phyloP scores from a whole-genome alignment of 345 rosid species.

The Turritis glabra region DNA sequence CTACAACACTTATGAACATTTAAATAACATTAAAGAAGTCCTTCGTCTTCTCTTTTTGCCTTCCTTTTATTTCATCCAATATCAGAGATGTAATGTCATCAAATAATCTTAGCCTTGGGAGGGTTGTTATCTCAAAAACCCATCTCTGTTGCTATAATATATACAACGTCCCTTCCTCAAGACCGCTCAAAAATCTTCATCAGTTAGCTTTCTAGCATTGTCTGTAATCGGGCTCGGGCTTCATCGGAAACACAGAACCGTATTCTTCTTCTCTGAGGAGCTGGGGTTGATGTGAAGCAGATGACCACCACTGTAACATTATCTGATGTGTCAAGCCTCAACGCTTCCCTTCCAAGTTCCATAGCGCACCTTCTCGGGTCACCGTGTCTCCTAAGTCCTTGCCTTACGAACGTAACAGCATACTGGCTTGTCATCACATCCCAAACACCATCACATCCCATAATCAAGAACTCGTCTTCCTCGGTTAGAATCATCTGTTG shows the following conservation, averaged over 20 bases:
- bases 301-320: constrained; percentile 78
- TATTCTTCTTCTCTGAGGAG: constrained; percentile 44
- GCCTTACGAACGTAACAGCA: constrained; percentile 66
- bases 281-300: constrained; percentile 57
- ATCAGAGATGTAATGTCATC: constrained; percentile 25
- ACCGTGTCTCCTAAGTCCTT: constrained; percentile 70
- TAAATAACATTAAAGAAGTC: constrained; percentile 1
- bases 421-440: constrained; percentile 77
- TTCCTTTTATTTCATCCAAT: constrained; percentile 18
- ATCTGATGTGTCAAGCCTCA: constrained; percentile 53
- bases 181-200: not conserved
- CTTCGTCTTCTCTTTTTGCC: constrained; percentile 4
- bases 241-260: constrained; percentile 73
- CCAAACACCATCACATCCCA: constrained; percentile 88
- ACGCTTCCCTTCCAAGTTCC: constrained; percentile 75
- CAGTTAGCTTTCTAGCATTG: constrained; percentile 28
- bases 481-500: constrained; percentile 52
- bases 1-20: constrained; percentile 30
- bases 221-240: constrained; percentile 36
- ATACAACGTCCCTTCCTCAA: constrained; percentile 26
- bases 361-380: constrained; percentile 67
- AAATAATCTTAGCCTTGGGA: constrained; percentile 11
- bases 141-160: constrained; percentile 22
- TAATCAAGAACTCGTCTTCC: constrained; percentile 83
- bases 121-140: constrained; percentile 4